Percentiles rank a stretch among this genome's conserved stretches.
Conservation (phyloP, 768 basidiomycete genomes). For the Gyrodon lividus region DNA sequence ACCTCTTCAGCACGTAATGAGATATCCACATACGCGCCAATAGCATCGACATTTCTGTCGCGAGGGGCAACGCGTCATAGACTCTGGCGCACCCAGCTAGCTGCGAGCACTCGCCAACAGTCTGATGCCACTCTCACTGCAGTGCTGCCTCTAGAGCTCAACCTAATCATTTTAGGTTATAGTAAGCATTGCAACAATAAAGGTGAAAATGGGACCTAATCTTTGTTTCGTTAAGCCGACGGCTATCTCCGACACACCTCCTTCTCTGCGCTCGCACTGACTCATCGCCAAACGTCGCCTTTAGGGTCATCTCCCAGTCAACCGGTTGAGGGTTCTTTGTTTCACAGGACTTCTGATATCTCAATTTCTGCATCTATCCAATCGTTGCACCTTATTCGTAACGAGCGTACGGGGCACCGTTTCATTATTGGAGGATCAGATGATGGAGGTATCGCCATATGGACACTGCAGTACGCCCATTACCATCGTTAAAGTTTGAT, state of each 20-base stretch:
- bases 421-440: constrained; percentile 73
- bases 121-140: constrained; percentile 31
- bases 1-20: constrained; percentile 21
- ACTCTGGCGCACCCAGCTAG: constrained; percentile 23
- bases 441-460: constrained; percentile 76
- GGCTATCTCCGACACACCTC: constrained; percentile 50
- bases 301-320: constrained; percentile 1
- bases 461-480: constrained; percentile 58
- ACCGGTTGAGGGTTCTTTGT: constrained; percentile 9
- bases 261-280: constrained; percentile 35
- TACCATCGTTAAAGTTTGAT: not conserved
- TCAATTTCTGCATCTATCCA: constrained; percentile 45
- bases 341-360: constrained; percentile 42
- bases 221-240: constrained; percentile 41
- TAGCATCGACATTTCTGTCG: constrained; percentile 1
- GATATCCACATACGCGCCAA: constrained; percentile 11
- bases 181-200: constrained; percentile 39
- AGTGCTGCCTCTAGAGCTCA: constrained; percentile 55
- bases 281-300: not conserved
- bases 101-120: constrained; percentile 2
- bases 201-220: not conserved
- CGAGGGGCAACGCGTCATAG: constrained; percentile 8
- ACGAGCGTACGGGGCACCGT: constrained; percentile 56
- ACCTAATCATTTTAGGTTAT: constrained; percentile 60
- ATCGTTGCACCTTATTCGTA: constrained; percentile 54